These are phyloP conservation scores for Prunella vulgaris DNA, from an alignment of 257 asterid species.

Conservation along the genomic window DNA sequence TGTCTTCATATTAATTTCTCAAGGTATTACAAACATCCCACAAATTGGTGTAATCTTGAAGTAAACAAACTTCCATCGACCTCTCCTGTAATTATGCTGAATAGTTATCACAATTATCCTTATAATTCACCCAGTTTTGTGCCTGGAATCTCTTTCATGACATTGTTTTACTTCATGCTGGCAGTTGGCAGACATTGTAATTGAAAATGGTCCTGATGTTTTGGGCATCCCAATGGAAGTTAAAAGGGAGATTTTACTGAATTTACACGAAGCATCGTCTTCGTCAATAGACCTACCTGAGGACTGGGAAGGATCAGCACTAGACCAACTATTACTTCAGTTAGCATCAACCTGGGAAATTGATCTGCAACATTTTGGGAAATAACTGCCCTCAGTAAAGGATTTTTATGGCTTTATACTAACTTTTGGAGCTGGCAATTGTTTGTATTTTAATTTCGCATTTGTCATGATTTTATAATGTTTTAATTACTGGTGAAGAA, in stretches of 20 bases:
- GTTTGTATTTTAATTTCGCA: slow-evolving; percentile 9
- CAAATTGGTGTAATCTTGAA: neutral
- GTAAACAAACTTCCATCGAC: neutral
- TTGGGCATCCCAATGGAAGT: slow-evolving; percentile 65
- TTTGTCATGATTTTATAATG: neutral
- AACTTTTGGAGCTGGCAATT: slow-evolving; percentile 11
- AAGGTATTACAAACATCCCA: neutral
- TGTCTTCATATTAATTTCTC: neutral
- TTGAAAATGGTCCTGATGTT: slow-evolving; percentile 72
- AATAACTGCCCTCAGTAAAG: slow-evolving; percentile 27
- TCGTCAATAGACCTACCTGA: slow-evolving; percentile 57
- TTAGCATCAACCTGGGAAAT: slow-evolving; percentile 91
- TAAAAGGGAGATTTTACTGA: slow-evolving; percentile 63
- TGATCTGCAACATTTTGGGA: slow-evolving; percentile 63
- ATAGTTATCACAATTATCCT: neutral
- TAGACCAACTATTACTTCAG: slow-evolving; percentile 70
- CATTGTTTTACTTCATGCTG: slow-evolving; percentile 5
- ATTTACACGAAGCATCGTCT: slow-evolving; percentile 65
- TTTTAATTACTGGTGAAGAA: neutral
- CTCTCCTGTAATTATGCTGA: neutral
- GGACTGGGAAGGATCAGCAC: slow-evolving; percentile 92
- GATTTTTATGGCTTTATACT: slow-evolving; percentile 9
- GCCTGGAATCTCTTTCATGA: slow-evolving; percentile 1
- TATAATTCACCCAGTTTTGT: neutral
- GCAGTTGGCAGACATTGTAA: slow-evolving; percentile 72